Evolutionary conservation across 345 rosid genomes (phyloP).

Genomic region (Arabis hirsuta): DNA sequence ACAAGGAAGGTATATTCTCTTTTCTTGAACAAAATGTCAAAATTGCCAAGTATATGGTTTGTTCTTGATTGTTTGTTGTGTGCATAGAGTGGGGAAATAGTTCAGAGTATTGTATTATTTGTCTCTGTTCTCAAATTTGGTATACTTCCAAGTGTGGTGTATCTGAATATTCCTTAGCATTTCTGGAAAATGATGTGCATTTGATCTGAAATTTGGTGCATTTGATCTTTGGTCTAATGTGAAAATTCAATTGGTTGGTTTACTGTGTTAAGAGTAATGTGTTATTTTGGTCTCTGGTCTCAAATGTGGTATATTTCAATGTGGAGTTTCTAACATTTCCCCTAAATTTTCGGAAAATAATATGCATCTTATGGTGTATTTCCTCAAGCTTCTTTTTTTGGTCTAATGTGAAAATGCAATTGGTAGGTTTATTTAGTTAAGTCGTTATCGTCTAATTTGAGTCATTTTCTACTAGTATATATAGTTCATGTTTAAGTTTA

Average conservation of each 20-base stretch:
- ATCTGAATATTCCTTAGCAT: neutral
- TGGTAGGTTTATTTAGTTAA: neutral
- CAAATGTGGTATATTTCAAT: neutral
- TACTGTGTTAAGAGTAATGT: neutral
- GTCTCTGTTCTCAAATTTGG: slow-evolving; percentile 4
- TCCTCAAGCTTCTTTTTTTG: neutral
- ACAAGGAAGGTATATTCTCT: slow-evolving; percentile 63
- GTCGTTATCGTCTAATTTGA: slow-evolving; percentile 9
- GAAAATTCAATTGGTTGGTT: slow-evolving; percentile 9
- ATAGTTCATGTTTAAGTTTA: neutral
- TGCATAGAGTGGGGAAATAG: neutral
- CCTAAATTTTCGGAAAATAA: neutral
- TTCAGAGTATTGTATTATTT: slow-evolving; percentile 4
- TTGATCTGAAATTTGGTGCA: slow-evolving; percentile 11
- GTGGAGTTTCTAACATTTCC: neutral
- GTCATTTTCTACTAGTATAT: slow-evolving; percentile 1
- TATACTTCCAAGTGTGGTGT: neutral
- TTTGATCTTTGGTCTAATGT: neutral
- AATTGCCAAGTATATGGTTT: neutral
- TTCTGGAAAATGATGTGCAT: neutral
- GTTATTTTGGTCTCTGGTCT: slow-evolving; percentile 9
- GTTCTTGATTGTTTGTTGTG: slow-evolving; percentile 10
- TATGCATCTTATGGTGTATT: slow-evolving; percentile 21
- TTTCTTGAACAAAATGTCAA: neutral
- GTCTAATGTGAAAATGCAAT: neutral